These are phyloP conservation scores for Akanthomyces muscarius DNA, from an alignment of 2,329 filamentous ascomycete genomes.

Conservation along the genomic window DNA sequence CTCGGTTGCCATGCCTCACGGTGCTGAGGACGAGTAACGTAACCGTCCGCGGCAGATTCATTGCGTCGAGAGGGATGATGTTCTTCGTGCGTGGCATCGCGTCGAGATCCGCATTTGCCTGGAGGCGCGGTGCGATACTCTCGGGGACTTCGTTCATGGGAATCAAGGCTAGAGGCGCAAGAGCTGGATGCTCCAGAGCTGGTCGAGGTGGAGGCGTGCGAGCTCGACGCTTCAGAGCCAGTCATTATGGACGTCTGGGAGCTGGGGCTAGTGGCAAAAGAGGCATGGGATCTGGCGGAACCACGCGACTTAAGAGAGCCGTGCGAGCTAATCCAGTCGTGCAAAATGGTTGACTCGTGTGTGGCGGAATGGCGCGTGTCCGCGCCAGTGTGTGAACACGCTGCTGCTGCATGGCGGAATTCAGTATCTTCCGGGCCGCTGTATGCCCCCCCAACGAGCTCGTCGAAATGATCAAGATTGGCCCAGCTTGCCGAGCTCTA, in stretches of 20 bases:
- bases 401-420: not conserved
- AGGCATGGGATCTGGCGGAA: too few species aligned
- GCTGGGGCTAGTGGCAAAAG: not conserved
- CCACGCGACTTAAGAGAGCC: too few species aligned
- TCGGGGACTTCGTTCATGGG: not conserved
- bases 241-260: not conserved
- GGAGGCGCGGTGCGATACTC: too few species aligned
- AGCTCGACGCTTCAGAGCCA: not conserved
- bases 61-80: not conserved
- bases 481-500: slow-evolving; percentile 34
- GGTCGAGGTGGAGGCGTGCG: not conserved
- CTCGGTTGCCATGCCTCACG: not conserved
- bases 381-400: not conserved
- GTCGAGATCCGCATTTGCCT: not conserved
- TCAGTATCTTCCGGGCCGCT: not conserved
- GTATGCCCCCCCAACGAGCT: slow-evolving; percentile 12
- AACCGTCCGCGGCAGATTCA: not conserved
- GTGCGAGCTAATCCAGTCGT: too few species aligned
- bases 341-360: too few species aligned
- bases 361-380: not conserved
- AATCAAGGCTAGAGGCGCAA: not conserved
- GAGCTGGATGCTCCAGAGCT: not conserved
- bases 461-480: slow-evolving; percentile 28
- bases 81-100: not conserved
- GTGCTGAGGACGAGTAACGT: not conserved